Conservation (phyloP, 116 monocot species). For the Posidonia oceanica region DNA sequence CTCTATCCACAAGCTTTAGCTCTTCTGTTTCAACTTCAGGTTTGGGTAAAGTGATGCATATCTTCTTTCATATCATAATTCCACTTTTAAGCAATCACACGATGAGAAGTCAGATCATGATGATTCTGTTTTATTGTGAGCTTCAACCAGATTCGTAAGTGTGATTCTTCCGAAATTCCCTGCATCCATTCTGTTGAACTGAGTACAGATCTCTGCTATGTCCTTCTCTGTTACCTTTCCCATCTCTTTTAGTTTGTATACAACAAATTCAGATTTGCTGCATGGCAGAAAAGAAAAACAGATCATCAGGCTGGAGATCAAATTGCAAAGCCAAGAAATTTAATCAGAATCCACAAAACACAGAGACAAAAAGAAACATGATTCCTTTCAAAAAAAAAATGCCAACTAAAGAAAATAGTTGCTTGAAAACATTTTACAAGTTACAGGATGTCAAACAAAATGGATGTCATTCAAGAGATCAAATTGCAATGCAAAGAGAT, state of each 20-base stretch:
- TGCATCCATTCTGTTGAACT: constrained; percentile 42
- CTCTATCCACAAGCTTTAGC: background rate
- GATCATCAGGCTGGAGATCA: background rate
- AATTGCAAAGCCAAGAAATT: too few species aligned
- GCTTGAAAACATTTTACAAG: too few species aligned
- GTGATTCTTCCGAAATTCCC: constrained; percentile 48
- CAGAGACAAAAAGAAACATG: too few species aligned
- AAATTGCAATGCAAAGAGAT: too few species aligned
- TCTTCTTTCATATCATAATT: background rate
- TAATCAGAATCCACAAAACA: too few species aligned
- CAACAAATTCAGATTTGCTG: constrained; percentile 67
- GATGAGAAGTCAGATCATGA: background rate
- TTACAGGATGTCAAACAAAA: too few species aligned
- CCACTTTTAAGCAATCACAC: background rate
- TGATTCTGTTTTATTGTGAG: background rate
- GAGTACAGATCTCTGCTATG: constrained; percentile 33
- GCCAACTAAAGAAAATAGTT: too few species aligned
- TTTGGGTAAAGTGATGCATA: background rate
- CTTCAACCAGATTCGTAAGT: constrained; percentile 20
- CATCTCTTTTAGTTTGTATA: constrained; percentile 76
- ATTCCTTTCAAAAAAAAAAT: too few species aligned
- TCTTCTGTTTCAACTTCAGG: background rate
- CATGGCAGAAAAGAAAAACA: background rate
- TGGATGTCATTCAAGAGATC: too few species aligned
- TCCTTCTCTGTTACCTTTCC: constrained; percentile 60